A percentile compares a stretch with the other conserved stretches of the same genome.
phyloP scores from a whole-genome alignment of 768 basidiomycete species.

The Pulveroboletus sp. region DNA sequence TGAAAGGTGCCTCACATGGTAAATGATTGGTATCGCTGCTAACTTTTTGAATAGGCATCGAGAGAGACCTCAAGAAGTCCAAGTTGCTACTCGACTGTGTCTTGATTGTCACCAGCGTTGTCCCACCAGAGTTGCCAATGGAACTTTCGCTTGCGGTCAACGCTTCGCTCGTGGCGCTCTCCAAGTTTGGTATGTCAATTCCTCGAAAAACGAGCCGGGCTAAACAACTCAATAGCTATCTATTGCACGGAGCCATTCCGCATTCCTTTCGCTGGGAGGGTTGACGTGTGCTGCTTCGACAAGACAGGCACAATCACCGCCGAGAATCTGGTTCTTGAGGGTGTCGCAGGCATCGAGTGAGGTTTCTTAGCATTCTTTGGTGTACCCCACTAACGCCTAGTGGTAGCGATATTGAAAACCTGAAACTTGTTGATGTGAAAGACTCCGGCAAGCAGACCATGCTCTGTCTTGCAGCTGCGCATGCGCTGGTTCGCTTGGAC shows the following conservation, averaged over 20 bases:
- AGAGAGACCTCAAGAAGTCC: slow-evolving; percentile 87
- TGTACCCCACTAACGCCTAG: slow-evolving; percentile 2
- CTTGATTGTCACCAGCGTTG: slow-evolving; percentile 94
- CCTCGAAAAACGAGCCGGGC: neutral
- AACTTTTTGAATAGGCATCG: slow-evolving; percentile 56
- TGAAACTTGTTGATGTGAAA: slow-evolving; percentile 73
- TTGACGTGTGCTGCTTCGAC: slow-evolving; percentile 98
- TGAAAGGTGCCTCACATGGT: slow-evolving; percentile 60
- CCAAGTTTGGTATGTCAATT: slow-evolving; percentile 72
- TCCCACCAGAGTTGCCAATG: slow-evolving; percentile 98
- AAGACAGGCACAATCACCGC: slow-evolving; percentile 99
- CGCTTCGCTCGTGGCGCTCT: slow-evolving; percentile 86
- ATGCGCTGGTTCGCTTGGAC: slow-evolving; percentile 90
- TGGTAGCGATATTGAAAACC: slow-evolving; percentile 51
- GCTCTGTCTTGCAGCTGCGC: slow-evolving; percentile 86
- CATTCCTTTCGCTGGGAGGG: slow-evolving; percentile 91
- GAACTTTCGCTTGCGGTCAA: slow-evolving; percentile 96
- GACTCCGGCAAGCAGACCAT: slow-evolving; percentile 75
- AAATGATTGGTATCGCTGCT: neutral
- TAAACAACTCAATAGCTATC: slow-evolving; percentile 57
- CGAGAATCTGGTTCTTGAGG: slow-evolving; percentile 91
- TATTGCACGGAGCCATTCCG: slow-evolving; percentile 99
- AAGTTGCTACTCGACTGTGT: slow-evolving; percentile 95
- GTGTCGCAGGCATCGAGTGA: slow-evolving; percentile 86
- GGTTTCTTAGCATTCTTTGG: slow-evolving; percentile 25